These are phyloP conservation scores for Kwoniella heveanensis DNA, from an alignment of 768 basidiomycete species.

Conservation along the genomic window DNA sequence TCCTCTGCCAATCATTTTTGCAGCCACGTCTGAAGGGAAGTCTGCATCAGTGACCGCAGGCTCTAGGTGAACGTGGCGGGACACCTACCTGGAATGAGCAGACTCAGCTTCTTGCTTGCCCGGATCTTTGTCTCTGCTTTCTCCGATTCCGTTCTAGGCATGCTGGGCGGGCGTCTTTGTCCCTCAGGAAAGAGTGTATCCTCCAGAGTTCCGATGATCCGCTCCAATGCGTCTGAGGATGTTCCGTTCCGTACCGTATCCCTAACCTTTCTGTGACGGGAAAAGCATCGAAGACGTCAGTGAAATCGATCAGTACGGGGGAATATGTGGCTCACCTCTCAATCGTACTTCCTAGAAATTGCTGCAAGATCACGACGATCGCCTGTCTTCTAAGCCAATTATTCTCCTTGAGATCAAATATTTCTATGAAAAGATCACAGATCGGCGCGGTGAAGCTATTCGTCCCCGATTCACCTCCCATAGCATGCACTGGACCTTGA, in stretches of 20 bases:
- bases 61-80: no score
- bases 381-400: slow-evolving; percentile 96
- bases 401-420: slow-evolving; percentile 94
- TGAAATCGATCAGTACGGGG: background rate
- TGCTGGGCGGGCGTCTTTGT: slow-evolving; percentile 63
- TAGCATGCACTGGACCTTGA: slow-evolving; percentile 58
- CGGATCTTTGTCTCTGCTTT: slow-evolving; percentile 78
- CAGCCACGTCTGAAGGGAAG: slow-evolving; percentile 74
- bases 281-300: no score
- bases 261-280: slow-evolving; percentile 76
- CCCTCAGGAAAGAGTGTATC: slow-evolving; percentile 86
- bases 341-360: slow-evolving; percentile 91
- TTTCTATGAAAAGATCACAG: slow-evolving; percentile 85
- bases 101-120: slow-evolving; percentile 85
- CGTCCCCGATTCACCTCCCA: slow-evolving; percentile 84
- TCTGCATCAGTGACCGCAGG: no score
- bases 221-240: slow-evolving; percentile 71
- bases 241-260: slow-evolving; percentile 70
- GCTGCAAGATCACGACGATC: slow-evolving; percentile 93
- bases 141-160: slow-evolving; percentile 77
- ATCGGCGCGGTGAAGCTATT: slow-evolving; percentile 91
- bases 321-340: slow-evolving; percentile 68
- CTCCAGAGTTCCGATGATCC: slow-evolving; percentile 68
- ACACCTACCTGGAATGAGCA: slow-evolving; percentile 80
- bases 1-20: slow-evolving; percentile 96